phyloP scores from a whole-genome alignment of 805 yeast genomes.

The Danielozyma ontarioensis region DNA sequence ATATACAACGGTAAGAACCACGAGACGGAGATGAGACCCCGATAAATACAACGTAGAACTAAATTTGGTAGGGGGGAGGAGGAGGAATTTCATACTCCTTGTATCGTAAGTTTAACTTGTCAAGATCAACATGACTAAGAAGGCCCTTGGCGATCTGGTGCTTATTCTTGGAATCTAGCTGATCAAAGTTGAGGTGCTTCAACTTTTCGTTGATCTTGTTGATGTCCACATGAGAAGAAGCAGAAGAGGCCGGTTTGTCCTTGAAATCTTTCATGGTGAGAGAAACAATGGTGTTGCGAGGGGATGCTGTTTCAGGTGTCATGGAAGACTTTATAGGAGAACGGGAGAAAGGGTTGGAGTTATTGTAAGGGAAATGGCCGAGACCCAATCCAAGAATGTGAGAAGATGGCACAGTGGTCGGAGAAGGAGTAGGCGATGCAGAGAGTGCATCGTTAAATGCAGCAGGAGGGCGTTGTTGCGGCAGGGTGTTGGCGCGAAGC shows the following conservation, averaged over 20 bases:
- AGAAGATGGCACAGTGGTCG: background rate
- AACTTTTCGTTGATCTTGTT: constrained; percentile 21
- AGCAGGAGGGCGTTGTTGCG: background rate
- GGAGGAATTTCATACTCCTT: constrained; percentile 5
- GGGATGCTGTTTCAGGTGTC: background rate
- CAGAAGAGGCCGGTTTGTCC: background rate
- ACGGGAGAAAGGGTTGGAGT: background rate
- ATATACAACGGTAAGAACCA: background rate
- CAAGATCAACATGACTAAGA: background rate
- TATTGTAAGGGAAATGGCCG: background rate
- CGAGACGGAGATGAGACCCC: background rate
- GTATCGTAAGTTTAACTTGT: background rate
- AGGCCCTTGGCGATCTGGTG: constrained; percentile 1
- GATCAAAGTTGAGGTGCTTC: constrained; percentile 9
- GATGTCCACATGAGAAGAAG: constrained; percentile 14
- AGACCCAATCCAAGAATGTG: background rate
- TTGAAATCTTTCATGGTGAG: background rate
- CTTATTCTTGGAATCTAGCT: constrained; percentile 4
- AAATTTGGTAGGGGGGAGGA: constrained; percentile 23
- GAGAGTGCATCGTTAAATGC: background rate
- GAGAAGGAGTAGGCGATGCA: background rate
- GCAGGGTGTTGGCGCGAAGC: background rate
- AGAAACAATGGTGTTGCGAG: background rate
- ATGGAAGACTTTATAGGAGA: background rate
- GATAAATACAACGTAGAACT: constrained; percentile 2